Evolutionary conservation across 164 flowering plant species (phyloP), one percentile per base, ranked within the genome.

Genomic region (Aristolochia californica): DNA sequence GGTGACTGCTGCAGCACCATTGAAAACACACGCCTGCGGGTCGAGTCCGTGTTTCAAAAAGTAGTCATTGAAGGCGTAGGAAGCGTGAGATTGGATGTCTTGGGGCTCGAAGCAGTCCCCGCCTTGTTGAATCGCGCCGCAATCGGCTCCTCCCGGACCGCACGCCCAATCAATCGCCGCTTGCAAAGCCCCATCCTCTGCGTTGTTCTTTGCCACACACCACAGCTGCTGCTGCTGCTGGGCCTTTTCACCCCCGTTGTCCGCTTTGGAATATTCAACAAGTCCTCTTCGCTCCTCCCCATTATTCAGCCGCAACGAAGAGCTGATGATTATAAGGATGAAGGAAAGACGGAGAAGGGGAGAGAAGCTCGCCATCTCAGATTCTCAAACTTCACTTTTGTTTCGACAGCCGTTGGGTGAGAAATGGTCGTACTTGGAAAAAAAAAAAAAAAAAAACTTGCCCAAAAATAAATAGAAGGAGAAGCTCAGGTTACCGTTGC

Each of bases 121-220:
- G 16, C 82, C 82, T 7, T 64, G 71, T 67, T 82, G 89, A 51
- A 91, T 78, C 7, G 85, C 78, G n/a, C 66, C 51, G 69, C 97
- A 91, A 56, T 85, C 73, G 24, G 91, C 71, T 0, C 83, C 87
- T 0, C 96, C 96, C 3, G 76, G 64, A 4, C 95, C 88, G 56
- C 97, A 91, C 1, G 96, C 87, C 97, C 97, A 91, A 58, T 85
- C 82, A 27, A 91, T 54, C 13, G 97, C 87, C 48, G 66, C 16
- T 70, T 83, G 89, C 38, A 91, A 74, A 12, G 85, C 67, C 8
- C 77, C 20, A 60, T 91, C 91, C 21, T 80, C 83, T 2, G 94
- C 97, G 73, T 90, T 90, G 87, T 90, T 90, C 83, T 83, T 85
- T 4, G 91, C 97, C 59, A 90, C 93, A 62, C 97, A 90, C 96